Evolutionary conservation across 1,139 yeast genomes (phyloP), one percentile per base, ranked within the genome.

Genomic region (Taiozyma sp.): DNA sequence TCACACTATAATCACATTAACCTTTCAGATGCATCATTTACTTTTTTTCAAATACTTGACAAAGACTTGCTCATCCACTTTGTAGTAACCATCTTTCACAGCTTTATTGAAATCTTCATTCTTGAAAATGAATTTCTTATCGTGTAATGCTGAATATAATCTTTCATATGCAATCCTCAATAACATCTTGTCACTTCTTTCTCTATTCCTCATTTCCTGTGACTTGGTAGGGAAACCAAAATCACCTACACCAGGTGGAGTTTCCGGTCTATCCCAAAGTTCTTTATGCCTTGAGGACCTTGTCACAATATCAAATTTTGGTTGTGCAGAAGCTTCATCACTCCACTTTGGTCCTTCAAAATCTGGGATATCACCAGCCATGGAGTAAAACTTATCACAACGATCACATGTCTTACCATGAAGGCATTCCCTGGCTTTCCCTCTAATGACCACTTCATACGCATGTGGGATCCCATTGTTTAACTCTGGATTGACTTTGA

Each of bases 161-260:
- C 79, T 65, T 41, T 69, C 66, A 47, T 70, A 61, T 0, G 78
- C 76, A 28, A 66, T 69, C n/a, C 64, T 57, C 39, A 59, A 57
- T 7, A 70, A 64, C 34, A 69, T 58, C 46, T 55, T 58, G 34
- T 66, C 63, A 5, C 75, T 66, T 49, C 64, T 63, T 28, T 43
- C 13, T 52, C 51, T 57, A 65, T 68, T 50, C 70, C 75, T 28
- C 57, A 63, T 2, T 50, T 55, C 40, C 60, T 82, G 84, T 56
- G 81, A 87, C 0, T 87, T 80, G 16, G 70, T 70, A 1, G 89
- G 87, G 58, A 84, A 84, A 53, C 81, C 87, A 43, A 83, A 74
- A 44, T 76, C 67, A 66, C 81, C 83, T 65, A 76, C 82, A 1
- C 88, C 88, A 3, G 87, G 87, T 2, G 89, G 89, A 4, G 85